Evolutionary conservation across 2,329 filamentous ascomycete genomes (phyloP).

Genomic region (Sporothrix inflata): DNA sequence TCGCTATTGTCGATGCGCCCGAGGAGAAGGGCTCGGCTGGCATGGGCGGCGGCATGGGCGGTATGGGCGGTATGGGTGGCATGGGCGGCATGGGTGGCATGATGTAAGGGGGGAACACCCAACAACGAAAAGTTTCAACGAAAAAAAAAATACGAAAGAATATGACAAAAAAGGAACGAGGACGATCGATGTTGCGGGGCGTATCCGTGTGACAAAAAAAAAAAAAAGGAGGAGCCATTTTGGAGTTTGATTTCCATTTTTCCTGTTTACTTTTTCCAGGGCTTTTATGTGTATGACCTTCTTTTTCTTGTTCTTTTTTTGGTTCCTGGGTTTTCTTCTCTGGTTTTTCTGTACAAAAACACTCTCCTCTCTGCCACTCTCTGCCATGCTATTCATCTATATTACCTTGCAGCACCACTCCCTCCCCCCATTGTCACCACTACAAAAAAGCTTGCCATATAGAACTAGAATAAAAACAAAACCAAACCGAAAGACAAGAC

Average conservation of each 20-base stretch:
- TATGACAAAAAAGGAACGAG: conserved; percentile 37
- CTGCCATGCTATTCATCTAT: conserved; percentile 1
- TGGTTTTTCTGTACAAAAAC: conserved; percentile 15
- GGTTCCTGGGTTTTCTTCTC: neutral
- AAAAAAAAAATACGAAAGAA: conserved; percentile 21
- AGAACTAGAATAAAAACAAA: conserved; percentile 16
- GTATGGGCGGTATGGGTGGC: conserved; percentile 66
- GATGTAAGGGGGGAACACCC: conserved; percentile 54
- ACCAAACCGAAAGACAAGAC: neutral
- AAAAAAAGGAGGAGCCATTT: conserved; percentile 18
- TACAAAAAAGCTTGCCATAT: conserved; percentile 8
- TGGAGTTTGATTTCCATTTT: conserved; percentile 19
- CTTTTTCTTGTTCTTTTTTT: neutral
- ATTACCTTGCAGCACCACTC: conserved; percentile 9
- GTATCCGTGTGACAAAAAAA: conserved; percentile 13
- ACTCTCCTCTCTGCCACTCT: conserved; percentile 23
- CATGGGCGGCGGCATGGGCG: conserved; percentile 53
- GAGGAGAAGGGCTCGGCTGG: conserved; percentile 82
- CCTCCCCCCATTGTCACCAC: neutral
- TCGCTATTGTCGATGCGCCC: conserved; percentile 92
- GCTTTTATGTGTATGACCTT: conserved; percentile 27
- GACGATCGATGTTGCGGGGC: neutral
- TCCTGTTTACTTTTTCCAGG: neutral
- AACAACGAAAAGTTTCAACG: conserved; percentile 35
- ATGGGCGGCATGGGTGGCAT: conserved; percentile 61